These are phyloP conservation scores for Yamadazyma sp. DNA, from an alignment of 1,139 yeast species.

Conservation along the genomic window DNA sequence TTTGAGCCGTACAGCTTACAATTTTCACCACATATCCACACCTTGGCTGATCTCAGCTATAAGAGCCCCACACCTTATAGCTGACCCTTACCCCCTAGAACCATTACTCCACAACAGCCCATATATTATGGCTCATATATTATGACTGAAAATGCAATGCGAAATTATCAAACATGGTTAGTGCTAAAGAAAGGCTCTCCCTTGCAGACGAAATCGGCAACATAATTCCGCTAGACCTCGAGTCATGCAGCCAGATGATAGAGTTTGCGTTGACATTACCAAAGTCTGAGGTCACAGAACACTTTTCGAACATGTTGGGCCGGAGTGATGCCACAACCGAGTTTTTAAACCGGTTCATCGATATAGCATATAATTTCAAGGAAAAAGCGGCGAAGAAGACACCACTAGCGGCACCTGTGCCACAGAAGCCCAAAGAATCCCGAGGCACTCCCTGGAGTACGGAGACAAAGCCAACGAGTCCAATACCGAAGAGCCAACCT, in stretches of 20 bases:
- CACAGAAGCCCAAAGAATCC: neutral
- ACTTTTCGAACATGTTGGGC: conserved; percentile 54
- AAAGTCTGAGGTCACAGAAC: conserved; percentile 44
- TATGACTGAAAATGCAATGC: neutral
- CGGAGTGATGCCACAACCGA: conserved; percentile 46
- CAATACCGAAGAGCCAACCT: neutral
- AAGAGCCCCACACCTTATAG: no score
- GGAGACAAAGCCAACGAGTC: neutral
- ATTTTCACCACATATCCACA: no score
- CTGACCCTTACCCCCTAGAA: no score
- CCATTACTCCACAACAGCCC: no score
- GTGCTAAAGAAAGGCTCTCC: conserved; percentile 14
- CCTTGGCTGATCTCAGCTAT: no score
- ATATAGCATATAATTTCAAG: conserved; percentile 14
- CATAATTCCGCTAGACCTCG: conserved; percentile 46
- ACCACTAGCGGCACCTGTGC: neutral
- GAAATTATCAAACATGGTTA: conserved; percentile 7
- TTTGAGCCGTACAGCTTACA: no score
- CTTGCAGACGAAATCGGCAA: conserved; percentile 13
- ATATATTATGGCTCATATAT: no score
- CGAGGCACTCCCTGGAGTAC: neutral
- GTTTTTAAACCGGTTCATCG: conserved; percentile 36
- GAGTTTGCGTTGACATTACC: conserved; percentile 46
- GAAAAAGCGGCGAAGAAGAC: conserved; percentile 1
- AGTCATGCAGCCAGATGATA: conserved; percentile 38